A percentile compares a stretch with the other conserved stretches of the same genome.
Conservation (phyloP, 345 rosid genomes). For the Psidium guajava region DNA sequence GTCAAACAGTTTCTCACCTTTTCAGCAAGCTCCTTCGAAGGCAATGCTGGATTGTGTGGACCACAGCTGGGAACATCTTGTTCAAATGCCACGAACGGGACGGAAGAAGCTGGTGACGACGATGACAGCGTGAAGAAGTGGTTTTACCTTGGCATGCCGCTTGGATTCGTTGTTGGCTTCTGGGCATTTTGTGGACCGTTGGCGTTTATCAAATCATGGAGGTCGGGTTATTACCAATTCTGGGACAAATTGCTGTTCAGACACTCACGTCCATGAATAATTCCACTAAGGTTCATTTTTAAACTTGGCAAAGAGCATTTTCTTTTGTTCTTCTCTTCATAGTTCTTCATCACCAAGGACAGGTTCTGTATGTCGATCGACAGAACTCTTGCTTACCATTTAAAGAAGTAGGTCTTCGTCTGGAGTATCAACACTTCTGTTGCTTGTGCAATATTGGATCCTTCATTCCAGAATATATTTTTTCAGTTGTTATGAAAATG, state of each 20-base stretch:
- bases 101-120: neutral
- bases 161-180: neutral
- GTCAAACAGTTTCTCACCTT: constrained; percentile 19
- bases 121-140: neutral
- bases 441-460: no score
- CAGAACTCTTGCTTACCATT: no score
- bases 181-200: neutral
- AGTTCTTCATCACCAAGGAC: neutral
- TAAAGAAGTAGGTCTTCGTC: no score
- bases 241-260: neutral
- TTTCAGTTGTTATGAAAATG: no score
- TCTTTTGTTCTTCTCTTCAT: no score
- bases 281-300: no score
- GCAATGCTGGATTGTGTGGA: neutral
- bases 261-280: neutral
- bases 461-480: no score
- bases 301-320: no score
- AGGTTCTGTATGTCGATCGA: neutral
- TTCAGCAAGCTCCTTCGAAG: neutral
- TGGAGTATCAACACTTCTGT: no score
- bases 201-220: neutral
- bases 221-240: neutral
- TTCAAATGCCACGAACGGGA: neutral
- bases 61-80: no score
- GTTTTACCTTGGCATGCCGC: neutral